Conservation (phyloP, 2,329 filamentous ascomycete genomes). For the Ophiobolus disseminans region DNA sequence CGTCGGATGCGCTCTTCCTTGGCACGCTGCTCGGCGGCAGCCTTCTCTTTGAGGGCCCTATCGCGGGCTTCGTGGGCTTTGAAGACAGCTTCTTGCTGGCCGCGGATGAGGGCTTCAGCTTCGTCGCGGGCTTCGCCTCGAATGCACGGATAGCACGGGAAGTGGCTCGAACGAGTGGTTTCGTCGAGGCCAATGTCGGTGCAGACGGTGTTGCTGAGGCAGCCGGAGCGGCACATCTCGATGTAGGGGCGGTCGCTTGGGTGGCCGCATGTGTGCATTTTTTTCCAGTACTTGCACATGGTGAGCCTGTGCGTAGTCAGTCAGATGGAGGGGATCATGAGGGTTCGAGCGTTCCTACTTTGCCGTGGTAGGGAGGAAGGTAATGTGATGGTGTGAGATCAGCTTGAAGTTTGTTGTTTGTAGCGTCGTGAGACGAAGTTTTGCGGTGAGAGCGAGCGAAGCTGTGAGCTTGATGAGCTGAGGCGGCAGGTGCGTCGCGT, state of each 20-base stretch:
- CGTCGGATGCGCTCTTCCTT: conserved; percentile 32
- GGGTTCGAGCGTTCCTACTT: neutral
- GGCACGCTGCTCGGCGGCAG: conserved; percentile 15
- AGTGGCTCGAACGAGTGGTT: conserved; percentile 21
- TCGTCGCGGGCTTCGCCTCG: conserved; percentile 19
- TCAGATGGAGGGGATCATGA: neutral
- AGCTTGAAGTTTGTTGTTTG: too few relatives aligned
- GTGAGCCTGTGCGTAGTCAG: conserved; percentile 1
- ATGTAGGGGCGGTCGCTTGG: conserved; percentile 28
- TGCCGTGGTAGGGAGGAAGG: too few relatives aligned
- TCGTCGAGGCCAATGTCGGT: conserved; percentile 19
- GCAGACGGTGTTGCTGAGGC: conserved; percentile 29
- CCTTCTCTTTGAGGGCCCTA: conserved; percentile 11
- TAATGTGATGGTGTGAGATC: too few relatives aligned
- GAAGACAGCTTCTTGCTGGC: conserved; percentile 2
- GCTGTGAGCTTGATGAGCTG: too few relatives aligned
- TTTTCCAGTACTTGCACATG: conserved; percentile 39
- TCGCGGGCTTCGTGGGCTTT: conserved; percentile 20
- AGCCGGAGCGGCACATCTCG: conserved; percentile 30
- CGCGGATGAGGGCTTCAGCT: conserved; percentile 9
- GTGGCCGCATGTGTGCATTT: conserved; percentile 30
- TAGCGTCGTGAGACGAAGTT: too few relatives aligned
- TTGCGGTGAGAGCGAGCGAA: too few relatives aligned
- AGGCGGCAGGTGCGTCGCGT: too few relatives aligned
- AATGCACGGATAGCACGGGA: conserved; percentile 34